Evolutionary conservation across 2,329 filamentous ascomycete species (phyloP).

Genomic region (Trichoderma harzianum): DNA sequence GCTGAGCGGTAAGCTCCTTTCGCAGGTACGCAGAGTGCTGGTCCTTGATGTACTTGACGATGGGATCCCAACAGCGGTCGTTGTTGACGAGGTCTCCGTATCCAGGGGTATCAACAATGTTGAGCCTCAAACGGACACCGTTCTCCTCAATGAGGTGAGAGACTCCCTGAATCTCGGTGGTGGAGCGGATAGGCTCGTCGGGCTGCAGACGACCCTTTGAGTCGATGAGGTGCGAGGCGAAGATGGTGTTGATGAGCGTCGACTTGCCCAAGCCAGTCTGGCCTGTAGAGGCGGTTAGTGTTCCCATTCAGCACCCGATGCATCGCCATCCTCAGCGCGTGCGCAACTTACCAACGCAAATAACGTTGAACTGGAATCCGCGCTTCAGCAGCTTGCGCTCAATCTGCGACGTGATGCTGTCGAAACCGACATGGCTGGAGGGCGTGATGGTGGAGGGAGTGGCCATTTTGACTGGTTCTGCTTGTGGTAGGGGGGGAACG

Average conservation of each 20-base stretch:
- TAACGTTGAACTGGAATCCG: conserved; percentile 99
- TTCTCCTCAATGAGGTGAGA: conserved; percentile 99
- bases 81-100: conserved; percentile 99
- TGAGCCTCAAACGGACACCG: conserved; percentile 91
- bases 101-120: conserved; percentile 98
- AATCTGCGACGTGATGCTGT: conserved; percentile 99
- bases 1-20: conserved; percentile 98
- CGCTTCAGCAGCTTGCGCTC: conserved; percentile 99
- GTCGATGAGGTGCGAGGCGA: conserved; percentile 98
- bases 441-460: conserved; percentile 73
- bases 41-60: conserved; percentile 99
- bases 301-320: background rate
- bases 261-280: conserved; percentile 99
- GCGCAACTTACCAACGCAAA: conserved; percentile 84
- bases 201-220: conserved; percentile 93
- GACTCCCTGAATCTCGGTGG: conserved; percentile 95
- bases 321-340: background rate
- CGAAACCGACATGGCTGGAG: conserved; percentile 98
- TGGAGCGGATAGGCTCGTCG: conserved; percentile 89
- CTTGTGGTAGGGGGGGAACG: background rate
- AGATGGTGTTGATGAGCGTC: conserved; percentile 99
- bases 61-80: conserved; percentile 99
- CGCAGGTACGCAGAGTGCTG: conserved; percentile 98
- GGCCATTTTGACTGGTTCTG: conserved; percentile 43
- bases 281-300: conserved; percentile 51